Conservation (phyloP, 768 basidiomycete species). For the Suillus sp. region DNA sequence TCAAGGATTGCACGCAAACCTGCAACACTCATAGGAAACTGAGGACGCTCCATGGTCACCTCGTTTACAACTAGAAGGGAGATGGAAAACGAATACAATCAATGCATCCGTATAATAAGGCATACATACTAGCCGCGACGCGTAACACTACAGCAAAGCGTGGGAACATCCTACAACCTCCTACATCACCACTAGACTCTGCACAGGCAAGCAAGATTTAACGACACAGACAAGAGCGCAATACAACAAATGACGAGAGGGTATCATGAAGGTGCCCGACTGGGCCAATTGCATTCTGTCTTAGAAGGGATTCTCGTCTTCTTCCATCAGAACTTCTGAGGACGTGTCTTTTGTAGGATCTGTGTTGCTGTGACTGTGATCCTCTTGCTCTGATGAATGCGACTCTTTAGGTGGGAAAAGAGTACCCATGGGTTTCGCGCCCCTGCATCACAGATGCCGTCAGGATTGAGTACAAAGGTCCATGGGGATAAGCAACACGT, state of each 20-base stretch:
- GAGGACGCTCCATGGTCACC: background rate
- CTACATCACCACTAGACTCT: conserved; percentile 8
- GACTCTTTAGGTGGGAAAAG: conserved; percentile 55
- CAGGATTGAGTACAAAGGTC: conserved; percentile 13
- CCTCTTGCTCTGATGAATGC: conserved; percentile 29
- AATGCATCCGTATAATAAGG: conserved; percentile 6
- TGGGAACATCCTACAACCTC: conserved; percentile 29
- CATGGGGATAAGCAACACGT: conserved; percentile 28
- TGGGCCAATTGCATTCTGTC: conserved; percentile 13
- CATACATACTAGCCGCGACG: conserved; percentile 14
- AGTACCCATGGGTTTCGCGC: conserved; percentile 58
- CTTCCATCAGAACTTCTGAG: conserved; percentile 38
- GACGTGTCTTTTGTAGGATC: conserved; percentile 37
- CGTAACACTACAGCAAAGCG: conserved; percentile 17
- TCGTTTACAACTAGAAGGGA: background rate
- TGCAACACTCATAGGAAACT: no score
- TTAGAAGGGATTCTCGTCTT: conserved; percentile 77
- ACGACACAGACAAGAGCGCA: conserved; percentile 30
- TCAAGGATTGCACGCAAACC: background rate
- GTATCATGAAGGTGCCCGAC: conserved; percentile 23
- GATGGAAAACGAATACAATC: conserved; percentile 8
- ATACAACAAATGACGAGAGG: conserved; percentile 28
- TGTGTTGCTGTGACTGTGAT: conserved; percentile 40
- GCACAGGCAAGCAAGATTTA: conserved; percentile 25
- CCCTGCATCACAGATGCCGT: conserved; percentile 39